phyloP scores from a whole-genome alignment of 345 rosid genomes.

The Salix suchowensis region DNA sequence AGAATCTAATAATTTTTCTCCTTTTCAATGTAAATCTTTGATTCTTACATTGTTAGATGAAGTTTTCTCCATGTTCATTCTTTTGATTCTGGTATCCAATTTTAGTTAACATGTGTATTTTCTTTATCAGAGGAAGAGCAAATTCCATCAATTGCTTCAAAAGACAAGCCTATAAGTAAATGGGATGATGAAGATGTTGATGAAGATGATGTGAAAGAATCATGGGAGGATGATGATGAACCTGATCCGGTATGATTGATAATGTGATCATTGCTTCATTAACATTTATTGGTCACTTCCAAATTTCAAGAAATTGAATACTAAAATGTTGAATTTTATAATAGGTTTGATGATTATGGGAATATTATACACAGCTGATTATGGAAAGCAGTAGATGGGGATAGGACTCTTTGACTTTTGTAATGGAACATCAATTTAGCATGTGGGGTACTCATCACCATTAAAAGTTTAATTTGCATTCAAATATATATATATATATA shows the following conservation, averaged over 20 bases:
- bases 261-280: background rate
- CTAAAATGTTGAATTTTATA: background rate
- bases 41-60: background rate
- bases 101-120: background rate
- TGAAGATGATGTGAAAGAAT: slow-evolving; percentile 81
- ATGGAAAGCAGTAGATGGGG: background rate
- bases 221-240: slow-evolving; percentile 98
- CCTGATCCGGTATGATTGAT: slow-evolving; percentile 54
- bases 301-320: background rate
- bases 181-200: slow-evolving; percentile 98
- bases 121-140: slow-evolving; percentile 57
- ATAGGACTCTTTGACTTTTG: background rate
- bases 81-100: background rate
- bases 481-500: too few relatives aligned
- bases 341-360: background rate
- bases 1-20: background rate
- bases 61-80: background rate
- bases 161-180: slow-evolving; percentile 47
- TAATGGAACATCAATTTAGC: background rate
- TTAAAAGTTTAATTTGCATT: background rate
- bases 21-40: background rate
- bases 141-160: slow-evolving; percentile 46
- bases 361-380: background rate
- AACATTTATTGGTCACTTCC: background rate
- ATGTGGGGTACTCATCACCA: background rate